These are phyloP conservation scores for Mycena crocata DNA, from an alignment of 768 basidiomycete species.

Conservation along the genomic window DNA sequence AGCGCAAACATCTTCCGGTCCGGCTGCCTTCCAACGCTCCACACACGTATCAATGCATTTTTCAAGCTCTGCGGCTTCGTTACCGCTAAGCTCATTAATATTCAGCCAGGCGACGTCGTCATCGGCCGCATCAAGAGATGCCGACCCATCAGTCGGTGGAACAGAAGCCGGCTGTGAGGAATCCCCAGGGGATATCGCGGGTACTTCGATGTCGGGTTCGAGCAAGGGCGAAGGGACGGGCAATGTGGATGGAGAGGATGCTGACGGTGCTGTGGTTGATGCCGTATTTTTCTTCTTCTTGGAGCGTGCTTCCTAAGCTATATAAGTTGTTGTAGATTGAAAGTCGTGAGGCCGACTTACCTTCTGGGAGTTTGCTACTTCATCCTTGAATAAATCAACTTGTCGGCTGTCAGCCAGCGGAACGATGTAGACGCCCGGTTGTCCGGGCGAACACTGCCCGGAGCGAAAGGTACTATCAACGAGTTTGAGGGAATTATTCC, in stretches of 20 bases:
- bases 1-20: slow-evolving; percentile 40
- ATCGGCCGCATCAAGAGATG: not conserved
- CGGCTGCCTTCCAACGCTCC: slow-evolving; percentile 36
- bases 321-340: not conserved
- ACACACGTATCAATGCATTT: slow-evolving; percentile 31
- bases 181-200: not conserved
- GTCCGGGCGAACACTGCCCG: slow-evolving; percentile 10
- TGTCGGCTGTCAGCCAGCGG: slow-evolving; percentile 16
- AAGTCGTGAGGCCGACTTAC: not conserved
- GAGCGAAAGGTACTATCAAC: slow-evolving; percentile 8
- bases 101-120: slow-evolving; percentile 36
- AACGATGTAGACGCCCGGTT: slow-evolving; percentile 11
- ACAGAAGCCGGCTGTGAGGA: not conserved
- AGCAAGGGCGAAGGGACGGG: too few species aligned
- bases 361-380: slow-evolving; percentile 18
- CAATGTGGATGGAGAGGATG: too few species aligned
- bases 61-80: slow-evolving; percentile 26
- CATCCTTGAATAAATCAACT: slow-evolving; percentile 29
- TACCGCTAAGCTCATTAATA: slow-evolving; percentile 26
- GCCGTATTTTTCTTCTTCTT: not conserved
- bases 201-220: too few species aligned
- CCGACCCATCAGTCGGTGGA: not conserved
- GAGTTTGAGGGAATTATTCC: slow-evolving; percentile 12
- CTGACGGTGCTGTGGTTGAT: not conserved
- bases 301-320: not conserved